Evolutionary conservation across 495 filamentous ascomycete species (phyloP), one percentile per base, ranked within the genome.

Genomic region (Talaromyces ruber): DNA sequence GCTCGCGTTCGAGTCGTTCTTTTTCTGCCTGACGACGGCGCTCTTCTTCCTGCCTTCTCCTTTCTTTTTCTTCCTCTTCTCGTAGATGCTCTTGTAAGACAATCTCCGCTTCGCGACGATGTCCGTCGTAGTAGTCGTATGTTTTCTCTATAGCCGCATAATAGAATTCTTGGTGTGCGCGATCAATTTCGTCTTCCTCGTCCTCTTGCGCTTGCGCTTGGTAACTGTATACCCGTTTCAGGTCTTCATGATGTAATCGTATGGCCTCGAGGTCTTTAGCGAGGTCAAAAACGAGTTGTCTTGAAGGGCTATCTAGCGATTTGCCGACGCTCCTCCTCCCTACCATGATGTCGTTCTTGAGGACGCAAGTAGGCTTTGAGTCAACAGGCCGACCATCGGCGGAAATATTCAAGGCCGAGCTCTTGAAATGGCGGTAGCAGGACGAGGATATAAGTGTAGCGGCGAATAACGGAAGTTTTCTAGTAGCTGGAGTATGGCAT

Each of bases 101-200:
- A 6, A 68, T 70, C 61, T 82, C 76, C 2, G 90, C 90, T 26
- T 82, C 79, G 61, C 84, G 78, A 16, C 86, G 78, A 16, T 92
- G 76, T 14, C 81, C 79, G 1, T 87, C 81, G 66, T 92, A 88
- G 62, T 83, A 79, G 22, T 74, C 79, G 14, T 80, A 82, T 0
- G 85, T 88, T 47, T 80, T 74, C 45, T 84, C 84, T 16, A 93
- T 80, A 1, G 88, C 83, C 53, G 79, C 78, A 60, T 79, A 79
- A 62, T 91, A 86, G 6, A 75, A 64, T 4, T 71, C 74, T 65
- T 77, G 79, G 1, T 65, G 68, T 39, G 79, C 72, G 4, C 71
- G 74, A 21, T 79, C 76, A 29, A 75, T 70, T 5, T 68, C 73
- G 54, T 84, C 81, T 26, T 82, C 72, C 1, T 69, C 72, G 11